A percentile compares a stretch with the other conserved stretches of the same genome.
These are phyloP conservation scores for Ascochyta fabae DNA, from an alignment of 2,329 filamentous ascomycete species.

Conservation along the genomic window DNA sequence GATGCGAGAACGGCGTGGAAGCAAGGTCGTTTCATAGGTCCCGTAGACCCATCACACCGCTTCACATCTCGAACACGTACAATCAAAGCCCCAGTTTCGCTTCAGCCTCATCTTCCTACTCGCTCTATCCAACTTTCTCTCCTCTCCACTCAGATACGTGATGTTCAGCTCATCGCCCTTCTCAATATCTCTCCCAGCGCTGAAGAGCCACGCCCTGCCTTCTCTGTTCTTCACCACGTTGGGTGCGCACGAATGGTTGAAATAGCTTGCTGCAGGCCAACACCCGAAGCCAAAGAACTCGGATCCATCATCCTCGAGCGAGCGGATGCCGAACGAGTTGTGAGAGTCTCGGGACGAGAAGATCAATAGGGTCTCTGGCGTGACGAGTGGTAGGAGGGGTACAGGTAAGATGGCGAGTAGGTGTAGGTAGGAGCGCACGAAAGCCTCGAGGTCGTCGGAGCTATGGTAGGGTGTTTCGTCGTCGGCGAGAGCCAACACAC, in stretches of 20 bases:
- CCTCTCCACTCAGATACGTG: slow-evolving; percentile 57
- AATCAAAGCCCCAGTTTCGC: slow-evolving; percentile 56
- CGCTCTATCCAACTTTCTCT: slow-evolving; percentile 46
- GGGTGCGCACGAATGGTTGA: slow-evolving; percentile 57
- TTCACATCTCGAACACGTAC: slow-evolving; percentile 51
- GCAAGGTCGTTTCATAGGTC: no score
- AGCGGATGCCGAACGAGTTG: slow-evolving; percentile 57
- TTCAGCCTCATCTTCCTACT: slow-evolving; percentile 49
- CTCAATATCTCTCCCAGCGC: slow-evolving; percentile 42
- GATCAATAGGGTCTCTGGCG: slow-evolving; percentile 41
- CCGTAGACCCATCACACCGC: not conserved
- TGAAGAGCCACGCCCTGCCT: slow-evolving; percentile 53
- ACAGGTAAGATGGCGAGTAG: slow-evolving; percentile 51
- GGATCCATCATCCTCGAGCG: slow-evolving; percentile 52
- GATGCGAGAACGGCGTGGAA: no score
- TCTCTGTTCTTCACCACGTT: slow-evolving; percentile 52
- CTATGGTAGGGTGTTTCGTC: slow-evolving; percentile 53
- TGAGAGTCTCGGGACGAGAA: slow-evolving; percentile 52
- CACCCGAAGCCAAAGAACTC: slow-evolving; percentile 59
- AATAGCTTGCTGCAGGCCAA: slow-evolving; percentile 56
- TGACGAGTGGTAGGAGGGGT: slow-evolving; percentile 44
- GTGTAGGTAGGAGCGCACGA: slow-evolving; percentile 52
- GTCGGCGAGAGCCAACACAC: slow-evolving; percentile 48
- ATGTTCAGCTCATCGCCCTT: slow-evolving; percentile 55
- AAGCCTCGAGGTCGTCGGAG: slow-evolving; percentile 48